phyloP scores from a whole-genome alignment of 1,284 basidiomycete genomes.

The Ustilago nuda region DNA sequence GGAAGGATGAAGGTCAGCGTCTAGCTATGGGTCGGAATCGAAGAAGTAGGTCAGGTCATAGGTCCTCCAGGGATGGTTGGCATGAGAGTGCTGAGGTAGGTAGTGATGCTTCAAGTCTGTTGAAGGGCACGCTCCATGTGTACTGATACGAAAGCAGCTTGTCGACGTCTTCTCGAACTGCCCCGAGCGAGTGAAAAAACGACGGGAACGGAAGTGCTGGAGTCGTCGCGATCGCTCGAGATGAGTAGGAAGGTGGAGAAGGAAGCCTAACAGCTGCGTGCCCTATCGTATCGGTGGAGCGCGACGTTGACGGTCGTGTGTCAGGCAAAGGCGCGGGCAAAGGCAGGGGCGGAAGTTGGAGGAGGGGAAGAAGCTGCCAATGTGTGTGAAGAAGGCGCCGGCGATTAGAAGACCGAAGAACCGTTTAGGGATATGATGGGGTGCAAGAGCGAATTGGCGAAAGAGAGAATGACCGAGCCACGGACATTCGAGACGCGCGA shows the following conservation, averaged over 20 bases:
- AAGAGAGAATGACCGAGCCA: constrained; percentile 10
- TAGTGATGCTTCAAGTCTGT: not conserved
- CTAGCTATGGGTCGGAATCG: constrained; percentile 1
- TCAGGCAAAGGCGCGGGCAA: not conserved
- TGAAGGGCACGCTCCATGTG: not conserved
- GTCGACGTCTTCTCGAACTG: not conserved
- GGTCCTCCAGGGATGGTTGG: constrained; percentile 6
- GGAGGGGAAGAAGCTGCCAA: constrained; percentile 2
- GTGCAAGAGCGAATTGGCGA: constrained; percentile 23
- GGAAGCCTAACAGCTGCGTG: constrained; percentile 3
- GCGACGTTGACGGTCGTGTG: constrained; percentile 3
- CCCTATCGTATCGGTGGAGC: not conserved
- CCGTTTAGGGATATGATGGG: constrained; percentile 29
- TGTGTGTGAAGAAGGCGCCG: constrained; percentile 13
- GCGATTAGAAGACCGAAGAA: constrained; percentile 38
- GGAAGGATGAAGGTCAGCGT: constrained; percentile 4
- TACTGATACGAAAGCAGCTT: not conserved
- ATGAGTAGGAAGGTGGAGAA: not conserved
- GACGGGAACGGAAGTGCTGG: not conserved
- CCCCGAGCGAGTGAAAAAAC: not conserved
- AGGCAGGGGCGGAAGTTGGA: constrained; percentile 5
- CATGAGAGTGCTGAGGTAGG: constrained; percentile 1
- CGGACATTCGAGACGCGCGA: constrained; percentile 32
- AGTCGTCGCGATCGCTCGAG: not conserved
- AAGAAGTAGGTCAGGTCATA: not conserved